Conservation (phyloP, 1,284 basidiomycete genomes). For the Porogramme epimiltina region DNA sequence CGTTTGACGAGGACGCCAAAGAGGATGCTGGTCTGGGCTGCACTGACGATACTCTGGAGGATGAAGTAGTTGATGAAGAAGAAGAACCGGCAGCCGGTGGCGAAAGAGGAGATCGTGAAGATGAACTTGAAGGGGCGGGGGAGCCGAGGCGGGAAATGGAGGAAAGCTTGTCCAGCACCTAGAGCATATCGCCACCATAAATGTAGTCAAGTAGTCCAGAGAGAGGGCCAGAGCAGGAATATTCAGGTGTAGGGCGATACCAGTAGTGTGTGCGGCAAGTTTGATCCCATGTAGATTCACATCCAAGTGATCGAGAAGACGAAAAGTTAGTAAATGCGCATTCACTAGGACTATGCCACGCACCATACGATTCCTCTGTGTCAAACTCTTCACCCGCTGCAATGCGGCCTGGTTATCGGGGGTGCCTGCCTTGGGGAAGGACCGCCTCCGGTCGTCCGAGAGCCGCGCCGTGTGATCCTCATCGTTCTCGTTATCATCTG, state of each 20-base stretch:
- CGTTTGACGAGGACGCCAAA: constrained; percentile 17
- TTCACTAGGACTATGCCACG: not conserved
- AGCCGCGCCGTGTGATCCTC: constrained; percentile 71
- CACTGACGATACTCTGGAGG: constrained; percentile 30
- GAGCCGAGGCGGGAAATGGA: constrained; percentile 51
- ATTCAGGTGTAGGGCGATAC: no score
- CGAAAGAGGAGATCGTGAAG: constrained; percentile 36
- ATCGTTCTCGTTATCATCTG: constrained; percentile 38
- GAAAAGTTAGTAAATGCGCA: constrained; percentile 16
- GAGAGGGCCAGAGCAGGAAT: not conserved
- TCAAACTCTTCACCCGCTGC: constrained; percentile 66
- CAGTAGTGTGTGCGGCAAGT: no score
- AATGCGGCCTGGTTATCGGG: constrained; percentile 60
- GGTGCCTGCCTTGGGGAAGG: constrained; percentile 31
- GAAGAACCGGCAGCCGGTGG: constrained; percentile 32
- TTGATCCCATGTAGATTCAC: no score
- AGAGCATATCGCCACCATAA: no score
- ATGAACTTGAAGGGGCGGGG: constrained; percentile 39
- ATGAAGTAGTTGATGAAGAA: constrained; percentile 32
- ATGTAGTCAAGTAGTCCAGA: not conserved
- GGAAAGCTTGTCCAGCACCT: constrained; percentile 72
- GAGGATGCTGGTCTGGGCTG: constrained; percentile 26
- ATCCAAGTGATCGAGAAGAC: constrained; percentile 8
- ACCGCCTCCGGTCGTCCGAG: constrained; percentile 40
- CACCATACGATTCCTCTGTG: constrained; percentile 72